Percentiles rank a stretch among this genome's conserved stretches.
Conservation (phyloP, 768 basidiomycete species). For the Mycena polygramma region DNA sequence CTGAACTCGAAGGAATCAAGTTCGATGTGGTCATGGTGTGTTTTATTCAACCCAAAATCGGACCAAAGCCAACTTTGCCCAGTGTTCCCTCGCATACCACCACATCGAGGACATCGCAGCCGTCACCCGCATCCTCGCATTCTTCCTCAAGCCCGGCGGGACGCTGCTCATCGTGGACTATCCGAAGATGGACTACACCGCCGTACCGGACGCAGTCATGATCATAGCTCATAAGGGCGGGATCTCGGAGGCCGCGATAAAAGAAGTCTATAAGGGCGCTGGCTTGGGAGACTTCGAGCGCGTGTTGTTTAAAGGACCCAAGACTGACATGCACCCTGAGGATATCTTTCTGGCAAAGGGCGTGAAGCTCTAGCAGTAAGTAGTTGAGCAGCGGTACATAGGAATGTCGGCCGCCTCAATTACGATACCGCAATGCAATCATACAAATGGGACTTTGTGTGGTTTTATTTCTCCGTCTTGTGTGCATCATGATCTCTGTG, state of each 20-base stretch:
- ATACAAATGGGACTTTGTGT: too few relatives aligned
- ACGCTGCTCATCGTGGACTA: constrained; percentile 69
- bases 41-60: constrained; percentile 7
- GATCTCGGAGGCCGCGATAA: constrained; percentile 42
- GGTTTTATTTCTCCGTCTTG: too few relatives aligned
- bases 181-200: constrained; percentile 45
- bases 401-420: too few relatives aligned
- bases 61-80: not conserved
- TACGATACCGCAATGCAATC: too few relatives aligned
- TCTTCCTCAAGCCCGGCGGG: constrained; percentile 69
- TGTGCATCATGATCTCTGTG: too few relatives aligned
- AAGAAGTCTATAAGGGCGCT: constrained; percentile 43
- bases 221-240: constrained; percentile 48
- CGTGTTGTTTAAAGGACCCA: constrained; percentile 28
- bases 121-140: constrained; percentile 61
- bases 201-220: constrained; percentile 42
- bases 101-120: constrained; percentile 65
- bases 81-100: constrained; percentile 78
- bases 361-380: constrained; percentile 18
- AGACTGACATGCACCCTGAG: constrained; percentile 22
- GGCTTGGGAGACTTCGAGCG: constrained; percentile 40
- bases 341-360: constrained; percentile 31
- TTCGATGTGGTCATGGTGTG: constrained; percentile 83
- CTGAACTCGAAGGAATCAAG: constrained; percentile 62
- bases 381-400: too few relatives aligned